Evolutionary conservation across 1,139 yeast species (phyloP).

Genomic region (Barnettozyma hawaiiensis): DNA sequence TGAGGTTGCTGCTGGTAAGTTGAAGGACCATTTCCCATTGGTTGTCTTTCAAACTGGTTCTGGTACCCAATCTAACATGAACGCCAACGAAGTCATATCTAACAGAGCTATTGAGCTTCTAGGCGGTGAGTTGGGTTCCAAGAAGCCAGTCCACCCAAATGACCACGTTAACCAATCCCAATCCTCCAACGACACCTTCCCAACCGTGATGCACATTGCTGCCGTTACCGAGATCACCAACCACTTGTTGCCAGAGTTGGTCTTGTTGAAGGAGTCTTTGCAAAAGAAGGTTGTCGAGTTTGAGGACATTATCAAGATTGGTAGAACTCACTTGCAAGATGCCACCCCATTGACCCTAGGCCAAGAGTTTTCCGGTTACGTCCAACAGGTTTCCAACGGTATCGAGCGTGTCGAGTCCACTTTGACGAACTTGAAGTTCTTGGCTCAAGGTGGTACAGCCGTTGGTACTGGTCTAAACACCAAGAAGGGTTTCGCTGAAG

Average conservation of each 20-base stretch:
- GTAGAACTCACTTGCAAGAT: constrained; percentile 97
- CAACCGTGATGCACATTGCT: constrained; percentile 99
- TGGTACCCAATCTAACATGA: constrained; percentile 98
- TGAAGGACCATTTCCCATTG: constrained; percentile 91
- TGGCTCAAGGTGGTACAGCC: constrained; percentile 99
- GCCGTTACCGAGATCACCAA: constrained; percentile 84
- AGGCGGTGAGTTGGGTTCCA: constrained; percentile 89
- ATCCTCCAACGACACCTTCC: constrained; percentile 97
- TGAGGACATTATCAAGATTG: constrained; percentile 85
- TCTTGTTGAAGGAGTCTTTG: constrained; percentile 70
- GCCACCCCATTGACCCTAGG: constrained; percentile 98
- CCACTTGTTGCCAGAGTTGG: constrained; percentile 73
- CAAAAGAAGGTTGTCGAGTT: constrained; percentile 78
- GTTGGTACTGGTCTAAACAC: constrained; percentile 98
- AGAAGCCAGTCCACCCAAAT: constrained; percentile 93
- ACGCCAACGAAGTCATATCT: constrained; percentile 96
- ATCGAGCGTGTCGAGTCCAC: constrained; percentile 75
- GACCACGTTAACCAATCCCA: constrained; percentile 99
- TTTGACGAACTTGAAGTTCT: constrained; percentile 67
- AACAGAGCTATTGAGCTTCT: constrained; percentile 95
- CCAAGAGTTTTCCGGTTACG: constrained; percentile 96
- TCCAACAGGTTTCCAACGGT: constrained; percentile 87
- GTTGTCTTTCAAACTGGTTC: constrained; percentile 99
- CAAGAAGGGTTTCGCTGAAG: constrained; percentile 77
- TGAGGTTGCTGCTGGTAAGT: constrained; percentile 88